Percentiles rank a stretch among this genome's conserved stretches.
Conservation (phyloP, 2,329 filamentous ascomycete genomes). For the Xylariaceae sp. region DNA sequence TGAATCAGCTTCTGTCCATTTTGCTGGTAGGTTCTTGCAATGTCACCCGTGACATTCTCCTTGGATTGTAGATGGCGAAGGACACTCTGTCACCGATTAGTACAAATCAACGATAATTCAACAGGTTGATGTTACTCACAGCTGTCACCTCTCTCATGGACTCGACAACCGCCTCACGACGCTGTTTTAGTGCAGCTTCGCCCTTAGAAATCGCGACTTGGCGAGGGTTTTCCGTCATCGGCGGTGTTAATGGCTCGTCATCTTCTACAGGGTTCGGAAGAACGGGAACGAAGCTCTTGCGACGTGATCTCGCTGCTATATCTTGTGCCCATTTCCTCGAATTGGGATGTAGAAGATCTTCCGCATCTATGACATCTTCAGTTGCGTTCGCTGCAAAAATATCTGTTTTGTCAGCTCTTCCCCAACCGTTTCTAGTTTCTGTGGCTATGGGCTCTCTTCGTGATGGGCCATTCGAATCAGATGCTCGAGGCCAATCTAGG, state of each 20-base stretch:
- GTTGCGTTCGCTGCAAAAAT: neutral
- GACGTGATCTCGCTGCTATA: slow-evolving; percentile 8
- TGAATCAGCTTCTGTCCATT: slow-evolving; percentile 3
- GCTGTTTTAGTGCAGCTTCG: slow-evolving; percentile 3
- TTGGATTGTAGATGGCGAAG: slow-evolving; percentile 12
- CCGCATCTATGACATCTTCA: neutral
- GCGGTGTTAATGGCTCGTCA: neutral
- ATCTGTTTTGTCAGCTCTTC: neutral
- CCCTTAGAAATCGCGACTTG: slow-evolving; percentile 5
- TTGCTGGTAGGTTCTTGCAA: slow-evolving; percentile 11
- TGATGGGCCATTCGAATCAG: neutral
- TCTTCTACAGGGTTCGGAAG: neutral
- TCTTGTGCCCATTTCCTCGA: slow-evolving; percentile 11
- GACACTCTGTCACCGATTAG: slow-evolving; percentile 8
- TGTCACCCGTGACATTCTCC: slow-evolving; percentile 8
- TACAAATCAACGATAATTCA: neutral
- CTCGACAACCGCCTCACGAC: slow-evolving; percentile 6
- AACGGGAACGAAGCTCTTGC: neutral
- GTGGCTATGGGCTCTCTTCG: neutral
- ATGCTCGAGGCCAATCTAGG: neutral
- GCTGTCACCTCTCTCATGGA: slow-evolving; percentile 9
- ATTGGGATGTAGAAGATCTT: slow-evolving; percentile 7
- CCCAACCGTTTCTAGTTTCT: neutral
- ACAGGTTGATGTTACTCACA: slow-evolving; percentile 2
- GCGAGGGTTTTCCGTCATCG: neutral